These are phyloP conservation scores for Colletotrichum abscissum DNA, from an alignment of 2,329 filamentous ascomycete species.

Conservation along the genomic window DNA sequence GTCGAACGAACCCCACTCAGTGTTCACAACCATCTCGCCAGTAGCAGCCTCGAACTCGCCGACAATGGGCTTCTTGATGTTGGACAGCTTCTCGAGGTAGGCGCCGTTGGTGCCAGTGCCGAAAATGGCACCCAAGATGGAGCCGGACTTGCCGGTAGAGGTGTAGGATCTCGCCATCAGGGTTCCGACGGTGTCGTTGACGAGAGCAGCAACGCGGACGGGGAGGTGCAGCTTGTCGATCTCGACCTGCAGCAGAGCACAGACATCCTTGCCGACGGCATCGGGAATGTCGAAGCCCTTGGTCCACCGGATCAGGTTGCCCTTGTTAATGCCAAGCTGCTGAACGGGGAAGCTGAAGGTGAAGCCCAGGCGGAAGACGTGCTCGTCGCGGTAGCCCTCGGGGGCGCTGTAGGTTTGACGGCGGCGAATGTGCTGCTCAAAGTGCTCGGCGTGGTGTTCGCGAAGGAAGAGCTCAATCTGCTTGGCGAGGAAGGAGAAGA, in stretches of 20 bases:
- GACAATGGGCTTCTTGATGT: conserved; percentile 81
- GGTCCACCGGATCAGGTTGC: conserved; percentile 94
- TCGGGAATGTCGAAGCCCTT: conserved; percentile 99
- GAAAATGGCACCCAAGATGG: conserved; percentile 95
- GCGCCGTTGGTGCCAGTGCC: conserved; percentile 98
- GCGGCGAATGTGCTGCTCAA: conserved; percentile 75
- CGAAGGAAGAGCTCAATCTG: conserved; percentile 92
- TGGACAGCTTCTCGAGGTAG: conserved; percentile 91
- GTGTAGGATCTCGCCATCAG: conserved; percentile 98
- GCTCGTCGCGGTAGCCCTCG: conserved; percentile 73
- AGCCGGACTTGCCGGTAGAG: conserved; percentile 85
- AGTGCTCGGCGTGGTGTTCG: conserved; percentile 89
- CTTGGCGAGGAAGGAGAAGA: conserved; percentile 92
- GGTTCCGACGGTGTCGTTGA: conserved; percentile 98
- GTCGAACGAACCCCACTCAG: conserved; percentile 98
- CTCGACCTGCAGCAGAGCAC: conserved; percentile 86
- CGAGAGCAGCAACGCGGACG: conserved; percentile 92
- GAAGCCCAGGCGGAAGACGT: conserved; percentile 95
- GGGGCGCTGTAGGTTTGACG: conserved; percentile 70
- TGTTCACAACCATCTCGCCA: conserved; percentile 97
- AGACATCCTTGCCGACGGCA: conserved; percentile 93
- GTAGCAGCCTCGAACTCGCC: conserved; percentile 82
- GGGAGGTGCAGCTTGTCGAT: conserved; percentile 89
- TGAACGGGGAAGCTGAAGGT: conserved; percentile 98
- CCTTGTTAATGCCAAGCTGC: conserved; percentile 95